Base-by-base conservation (phyloP, 2,329 filamentous ascomycete genomes). In the Dactylonectria estremocensis region DNA sequence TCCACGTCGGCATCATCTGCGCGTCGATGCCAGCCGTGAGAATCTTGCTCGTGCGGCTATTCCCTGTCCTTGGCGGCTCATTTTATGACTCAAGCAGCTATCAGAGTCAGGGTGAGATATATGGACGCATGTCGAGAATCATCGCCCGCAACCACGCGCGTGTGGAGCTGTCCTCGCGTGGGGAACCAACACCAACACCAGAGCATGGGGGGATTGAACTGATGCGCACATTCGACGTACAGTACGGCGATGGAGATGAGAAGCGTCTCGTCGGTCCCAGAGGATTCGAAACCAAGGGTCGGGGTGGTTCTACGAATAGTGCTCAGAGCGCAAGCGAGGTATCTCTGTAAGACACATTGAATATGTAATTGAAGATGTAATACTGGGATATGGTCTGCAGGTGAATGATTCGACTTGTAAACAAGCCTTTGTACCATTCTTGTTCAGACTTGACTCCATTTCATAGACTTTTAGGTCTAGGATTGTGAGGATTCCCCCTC, bases 1-100 rank as follows among this genome's bases (percentile, higher is more conserved):
- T 81, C 65, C 77, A 76, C 64, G 74, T 80, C 7, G 79, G 78
- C 1, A 79, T 81, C 64, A 78, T 81, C 28, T 81, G 80, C 60
- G 74, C 78, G 10, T 80, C 77, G 35, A 69, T 81, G 69, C 80
- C 80, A 0, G 69, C 78, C 3, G 61, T 80, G 0, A 74, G 77
- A 1, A 70, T 78, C n/a, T 65, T 81, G 6, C 66, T 80, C 2
- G 64, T 76, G 11, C 68, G 71, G 1, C 2, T 75, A 0, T 74
- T 71, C 18, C 74, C 74, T 85, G 33, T 66, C 5, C 64, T 74
- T 5, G 72, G 70, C 16, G 72, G 72, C 8, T 74, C 72, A 3
- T 68, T 68, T 3, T 43, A 73, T 40, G 70, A 73, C 43, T 72
- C 72, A n/a, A 74, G 71, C 69, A 72, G 71, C 3, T 74, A 72